phyloP scores from a whole-genome alignment of 306 rosid species.

The peach (Prunus persica) region DNA sequence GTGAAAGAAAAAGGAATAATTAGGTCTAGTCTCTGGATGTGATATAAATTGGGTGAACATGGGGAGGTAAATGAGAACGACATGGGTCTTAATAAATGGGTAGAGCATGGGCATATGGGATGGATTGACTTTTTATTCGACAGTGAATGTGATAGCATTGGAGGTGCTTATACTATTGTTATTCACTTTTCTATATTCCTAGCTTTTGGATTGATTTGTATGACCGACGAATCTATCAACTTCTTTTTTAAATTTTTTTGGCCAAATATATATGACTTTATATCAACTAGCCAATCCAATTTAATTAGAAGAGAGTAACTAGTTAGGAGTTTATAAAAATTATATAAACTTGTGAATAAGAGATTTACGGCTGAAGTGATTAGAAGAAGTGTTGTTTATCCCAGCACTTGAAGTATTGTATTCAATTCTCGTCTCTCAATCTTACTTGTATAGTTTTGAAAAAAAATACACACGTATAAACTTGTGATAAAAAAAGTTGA shows the following conservation, averaged over 20 bases:
- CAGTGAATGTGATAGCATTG: background rate
- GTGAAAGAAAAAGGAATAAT: background rate
- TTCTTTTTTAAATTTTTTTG: background rate
- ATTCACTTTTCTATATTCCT: slow-evolving; percentile 7
- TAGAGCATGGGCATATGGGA: too few relatives aligned
- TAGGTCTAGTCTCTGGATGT: background rate
- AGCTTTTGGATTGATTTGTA: slow-evolving; percentile 5
- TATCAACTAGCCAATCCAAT: background rate
- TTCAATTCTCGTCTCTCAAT: too few relatives aligned
- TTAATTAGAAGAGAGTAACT: too few relatives aligned
- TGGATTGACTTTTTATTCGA: background rate
- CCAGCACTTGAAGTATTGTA: too few relatives aligned
- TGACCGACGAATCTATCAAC: background rate
- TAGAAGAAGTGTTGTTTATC: too few relatives aligned
- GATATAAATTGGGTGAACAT: background rate
- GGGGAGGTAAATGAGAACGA: background rate
- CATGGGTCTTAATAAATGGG: background rate
- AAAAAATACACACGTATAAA: too few relatives aligned
- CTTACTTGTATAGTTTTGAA: too few relatives aligned
- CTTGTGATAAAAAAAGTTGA: too few relatives aligned
- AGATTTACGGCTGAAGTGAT: too few relatives aligned
- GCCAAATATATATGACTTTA: too few relatives aligned
- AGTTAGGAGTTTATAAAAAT: too few relatives aligned
- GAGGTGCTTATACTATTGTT: background rate
- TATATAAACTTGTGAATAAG: too few relatives aligned